A percentile compares a stretch with the other conserved stretches of the same genome.
These are phyloP conservation scores for Hymenoscyphus infarciens DNA, from an alignment of 2,329 filamentous ascomycete species.

Conservation along the genomic window DNA sequence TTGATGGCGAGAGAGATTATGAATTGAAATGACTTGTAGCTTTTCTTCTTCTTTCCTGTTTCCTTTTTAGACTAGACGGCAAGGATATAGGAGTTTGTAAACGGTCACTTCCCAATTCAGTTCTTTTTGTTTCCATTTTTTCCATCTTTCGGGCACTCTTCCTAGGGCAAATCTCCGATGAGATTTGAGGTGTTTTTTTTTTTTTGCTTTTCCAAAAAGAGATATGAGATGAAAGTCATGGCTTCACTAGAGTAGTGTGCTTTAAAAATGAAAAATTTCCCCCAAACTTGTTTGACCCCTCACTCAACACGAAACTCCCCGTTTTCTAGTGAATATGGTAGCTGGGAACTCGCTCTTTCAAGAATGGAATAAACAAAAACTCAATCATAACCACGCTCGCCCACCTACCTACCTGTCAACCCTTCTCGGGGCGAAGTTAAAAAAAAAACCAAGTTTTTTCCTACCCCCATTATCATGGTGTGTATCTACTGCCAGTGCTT, in stretches of 20 bases:
- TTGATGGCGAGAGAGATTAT: constrained; percentile 34
- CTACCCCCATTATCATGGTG: too few relatives aligned
- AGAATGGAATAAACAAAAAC: too few relatives aligned
- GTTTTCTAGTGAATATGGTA: neutral
- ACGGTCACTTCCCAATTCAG: neutral
- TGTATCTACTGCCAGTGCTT: too few relatives aligned
- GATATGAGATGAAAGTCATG: neutral
- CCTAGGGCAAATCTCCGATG: neutral
- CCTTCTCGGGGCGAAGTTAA: too few relatives aligned
- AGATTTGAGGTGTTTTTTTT: neutral
- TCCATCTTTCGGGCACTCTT: neutral
- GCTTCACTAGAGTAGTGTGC: neutral
- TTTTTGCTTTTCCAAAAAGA: constrained; percentile 2
- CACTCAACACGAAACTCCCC: too few relatives aligned
- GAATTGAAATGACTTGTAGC: neutral
- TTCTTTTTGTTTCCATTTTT: neutral
- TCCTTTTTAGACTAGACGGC: neutral
- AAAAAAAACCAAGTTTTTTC: too few relatives aligned
- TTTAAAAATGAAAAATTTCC: neutral
- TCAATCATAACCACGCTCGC: too few relatives aligned
- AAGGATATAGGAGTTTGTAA: constrained; percentile 1
- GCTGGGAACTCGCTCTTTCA: too few relatives aligned
- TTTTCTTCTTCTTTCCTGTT: neutral
- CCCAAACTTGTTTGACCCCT: neutral
- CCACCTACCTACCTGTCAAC: too few relatives aligned